Base-by-base conservation (phyloP, 202 grass and related monocot species). In the Thinopyrum obtusiflorum region DNA sequence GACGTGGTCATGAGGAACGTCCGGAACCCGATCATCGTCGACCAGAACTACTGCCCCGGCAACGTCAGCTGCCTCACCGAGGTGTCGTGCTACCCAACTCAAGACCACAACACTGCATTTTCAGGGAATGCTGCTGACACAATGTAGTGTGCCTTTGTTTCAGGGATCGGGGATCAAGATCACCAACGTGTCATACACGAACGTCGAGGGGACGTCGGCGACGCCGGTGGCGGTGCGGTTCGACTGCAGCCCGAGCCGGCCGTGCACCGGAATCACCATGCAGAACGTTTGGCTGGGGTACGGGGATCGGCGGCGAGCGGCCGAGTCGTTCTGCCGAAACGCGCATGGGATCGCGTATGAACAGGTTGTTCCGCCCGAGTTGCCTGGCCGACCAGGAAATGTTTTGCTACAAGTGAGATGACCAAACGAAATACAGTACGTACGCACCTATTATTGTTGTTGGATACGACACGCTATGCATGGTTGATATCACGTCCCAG, bases 31-130 rank as follows among this genome's bases (percentile, higher is more conserved):
- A 86, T 93, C 66, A 35, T 93, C 28, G 37, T 93, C 25, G 86
- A 93, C 68, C 91, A 93, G 79, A 88, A 86, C 78, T 93, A 93
- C 86, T 93, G 91, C 72, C 88, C 91, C 18, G 80, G 82, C 31
- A 25, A 80, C 10, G 33, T 79, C 23, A 83, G 40, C 40, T 73
- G 70, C 70, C 40, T 40, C 70, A 73, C 70, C 70, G 70, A 73
- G 70, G 70, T 73, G 46, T 23, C 18, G 10, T 13, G 3, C 2
- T 3, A 31, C 29, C 29, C 29, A 31, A 31, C 29, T 31, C 9
- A 24, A 3, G 24, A 53, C 20, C 49, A 49, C 32, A 23, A 6
- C 75, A 9, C 7, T 61, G 55, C 23, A 62, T 39, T 61, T 61
- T 11, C 4, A 0, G 20, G 29, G 29, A 24, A 15, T 3, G n/a